Conservation (phyloP, 2,329 filamentous ascomycete species). For the Pyrenophora seminiperda region DNA sequence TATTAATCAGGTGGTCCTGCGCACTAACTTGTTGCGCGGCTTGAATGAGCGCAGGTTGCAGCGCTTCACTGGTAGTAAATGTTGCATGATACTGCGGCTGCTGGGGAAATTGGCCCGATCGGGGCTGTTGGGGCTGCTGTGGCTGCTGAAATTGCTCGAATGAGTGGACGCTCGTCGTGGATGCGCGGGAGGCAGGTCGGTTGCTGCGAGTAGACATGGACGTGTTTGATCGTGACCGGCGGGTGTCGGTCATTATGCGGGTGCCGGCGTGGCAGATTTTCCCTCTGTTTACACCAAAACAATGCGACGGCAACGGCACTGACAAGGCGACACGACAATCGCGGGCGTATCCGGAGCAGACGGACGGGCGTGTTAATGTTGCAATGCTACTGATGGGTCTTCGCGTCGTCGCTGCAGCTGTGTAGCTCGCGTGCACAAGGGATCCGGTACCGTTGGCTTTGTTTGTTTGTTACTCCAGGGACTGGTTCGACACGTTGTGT, state of each 20-base stretch:
- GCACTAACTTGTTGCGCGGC: constrained; percentile 45
- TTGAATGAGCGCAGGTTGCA: constrained; percentile 43
- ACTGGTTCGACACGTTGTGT: constrained; percentile 16
- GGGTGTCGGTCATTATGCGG: constrained; percentile 45
- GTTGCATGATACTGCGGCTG: constrained; percentile 36
- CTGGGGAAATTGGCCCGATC: constrained; percentile 20
- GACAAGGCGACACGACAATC: constrained; percentile 7
- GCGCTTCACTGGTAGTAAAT: constrained; percentile 35
- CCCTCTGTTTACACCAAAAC: constrained; percentile 45
- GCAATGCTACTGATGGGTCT: constrained; percentile 1
- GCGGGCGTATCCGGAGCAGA: neutral
- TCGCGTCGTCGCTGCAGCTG: constrained; percentile 1
- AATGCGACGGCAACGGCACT: constrained; percentile 28
- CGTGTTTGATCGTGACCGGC: constrained; percentile 54
- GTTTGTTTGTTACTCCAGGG: constrained; percentile 22
- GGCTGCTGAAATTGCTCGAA: constrained; percentile 42
- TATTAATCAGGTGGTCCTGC: constrained; percentile 38
- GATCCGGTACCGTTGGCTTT: constrained; percentile 15
- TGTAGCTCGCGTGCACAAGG: constrained; percentile 4
- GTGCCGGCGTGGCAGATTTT: constrained; percentile 22
- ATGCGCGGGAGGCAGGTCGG: constrained; percentile 55
- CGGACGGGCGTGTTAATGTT: neutral
- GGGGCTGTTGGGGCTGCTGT: constrained; percentile 27
- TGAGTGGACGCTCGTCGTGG: constrained; percentile 55
- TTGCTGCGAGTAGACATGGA: constrained; percentile 52